Base-by-base conservation (phyloP, 805 yeast genomes). In the Schwanniomyces sp. region DNA sequence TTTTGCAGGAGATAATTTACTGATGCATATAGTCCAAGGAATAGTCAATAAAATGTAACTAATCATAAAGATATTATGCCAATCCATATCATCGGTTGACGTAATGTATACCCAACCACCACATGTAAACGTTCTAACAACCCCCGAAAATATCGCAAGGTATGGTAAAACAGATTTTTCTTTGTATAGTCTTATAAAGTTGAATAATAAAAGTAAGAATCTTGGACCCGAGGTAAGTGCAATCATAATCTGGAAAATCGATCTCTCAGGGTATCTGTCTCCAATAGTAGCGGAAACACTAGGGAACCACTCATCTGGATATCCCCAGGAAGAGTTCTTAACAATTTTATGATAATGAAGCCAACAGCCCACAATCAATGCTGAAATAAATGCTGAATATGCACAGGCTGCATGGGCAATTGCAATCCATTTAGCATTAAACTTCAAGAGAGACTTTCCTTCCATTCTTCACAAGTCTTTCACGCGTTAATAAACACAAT, bases 21-120 rank as follows among this genome's bases (percentile, higher is more conserved):
- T 81, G 30, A 86, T 80, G 41, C 82, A 67, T 18, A 84, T 66
- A 43, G 89, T 86, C 97, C 97, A 94, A 1, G 99, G 99, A 34
- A 92, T 74, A 1, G 98, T 91, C 51, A 92, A 75, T 1, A 91
- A 79, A 49, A 94, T 86, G 68, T 94, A 94, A 25, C 86, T 64
- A 51, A 94, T 90, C 99, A 94, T 94, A 64, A 92, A 92, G 38
- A 94, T 82, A 62, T 94, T 98, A 64, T 94, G 99, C 72, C 86
- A 84, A 67, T 92, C 96, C 58, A 92, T 98, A 64, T 94, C 97
- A 66, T 94, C 99, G 0, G 97, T 90, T 6, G 96, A 88, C 1
- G 99, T 94, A 52, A 94, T 87, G 63, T 94, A 94, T 7, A 95
- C 96, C 97, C 98, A 94, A 10, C 98, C 98, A 61, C 99, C 99